A percentile compares a stretch with the other conserved stretches of the same genome.
These are phyloP conservation scores for Calonectria naviculata DNA, from an alignment of 2,329 filamentous ascomycete genomes.

Conservation along the genomic window DNA sequence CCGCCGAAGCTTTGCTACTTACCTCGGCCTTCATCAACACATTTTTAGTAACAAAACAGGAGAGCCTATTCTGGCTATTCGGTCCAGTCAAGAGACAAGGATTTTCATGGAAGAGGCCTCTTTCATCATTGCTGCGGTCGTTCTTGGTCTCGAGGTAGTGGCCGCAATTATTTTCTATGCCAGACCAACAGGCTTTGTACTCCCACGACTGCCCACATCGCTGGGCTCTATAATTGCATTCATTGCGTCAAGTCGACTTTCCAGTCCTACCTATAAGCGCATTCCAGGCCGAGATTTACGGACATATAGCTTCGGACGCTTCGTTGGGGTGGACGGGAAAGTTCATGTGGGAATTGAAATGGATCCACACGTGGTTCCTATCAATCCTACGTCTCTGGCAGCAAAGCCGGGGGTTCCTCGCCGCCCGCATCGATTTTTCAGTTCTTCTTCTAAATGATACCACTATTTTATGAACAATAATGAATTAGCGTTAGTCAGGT, in stretches of 20 bases:
- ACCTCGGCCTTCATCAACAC: conserved; percentile 56
- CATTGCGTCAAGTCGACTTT: conserved; percentile 57
- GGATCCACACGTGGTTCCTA: conserved; percentile 53
- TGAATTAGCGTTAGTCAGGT: background rate
- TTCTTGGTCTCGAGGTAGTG: conserved; percentile 56
- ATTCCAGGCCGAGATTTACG: background rate
- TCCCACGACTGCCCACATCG: conserved; percentile 63
- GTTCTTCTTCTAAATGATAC: background rate
- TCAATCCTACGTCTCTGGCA: conserved; percentile 22
- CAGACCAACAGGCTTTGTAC: conserved; percentile 50
- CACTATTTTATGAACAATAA: background rate
- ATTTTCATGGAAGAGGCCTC: conserved; percentile 61
- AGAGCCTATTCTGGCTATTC: conserved; percentile 18
- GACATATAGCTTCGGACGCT: conserved; percentile 62
- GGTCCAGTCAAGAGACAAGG: conserved; percentile 45
- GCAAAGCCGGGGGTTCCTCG: background rate
- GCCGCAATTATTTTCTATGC: conserved; percentile 56
- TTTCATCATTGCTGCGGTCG: conserved; percentile 55
- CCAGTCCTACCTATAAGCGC: fast-evolving
- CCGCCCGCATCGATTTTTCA: background rate
- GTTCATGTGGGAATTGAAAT: conserved; percentile 64
- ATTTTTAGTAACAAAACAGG: conserved; percentile 36
- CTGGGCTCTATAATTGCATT: conserved; percentile 60
- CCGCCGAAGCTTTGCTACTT: conserved; percentile 32
- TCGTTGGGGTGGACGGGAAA: conserved; percentile 57